phyloP scores from a whole-genome alignment of 495 filamentous ascomycete species.

The Cairneyella variabilis region DNA sequence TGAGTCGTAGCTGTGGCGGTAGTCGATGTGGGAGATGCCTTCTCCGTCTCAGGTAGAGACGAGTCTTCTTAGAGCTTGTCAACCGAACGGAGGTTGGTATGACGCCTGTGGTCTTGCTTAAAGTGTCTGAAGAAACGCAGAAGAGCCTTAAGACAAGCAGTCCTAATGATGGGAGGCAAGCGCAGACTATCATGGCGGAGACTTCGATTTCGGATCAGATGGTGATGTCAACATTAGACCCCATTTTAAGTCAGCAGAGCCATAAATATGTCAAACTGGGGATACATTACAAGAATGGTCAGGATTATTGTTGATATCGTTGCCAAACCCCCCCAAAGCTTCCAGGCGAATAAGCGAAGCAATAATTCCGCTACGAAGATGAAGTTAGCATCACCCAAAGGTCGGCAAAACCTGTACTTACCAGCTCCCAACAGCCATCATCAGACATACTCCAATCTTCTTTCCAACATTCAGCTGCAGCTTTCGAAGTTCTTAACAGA shows the following conservation, averaged over 20 bases:
- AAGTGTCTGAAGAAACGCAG: too few species aligned
- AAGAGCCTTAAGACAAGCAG: too few species aligned
- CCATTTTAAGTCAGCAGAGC: not conserved
- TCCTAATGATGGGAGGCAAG: not conserved
- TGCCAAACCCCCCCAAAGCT: not conserved
- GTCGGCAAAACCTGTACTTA: not conserved
- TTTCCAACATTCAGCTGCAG: not conserved
- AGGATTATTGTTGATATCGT: not conserved
- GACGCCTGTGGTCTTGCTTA: too few species aligned
- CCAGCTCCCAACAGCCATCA: not conserved
- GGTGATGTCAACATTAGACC: not conserved
- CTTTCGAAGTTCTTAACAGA: not conserved
- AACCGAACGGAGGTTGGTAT: too few species aligned
- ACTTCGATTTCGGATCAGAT: not conserved
- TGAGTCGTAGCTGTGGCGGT: too few species aligned
- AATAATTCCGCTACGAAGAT: not conserved
- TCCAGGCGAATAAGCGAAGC: not conserved
- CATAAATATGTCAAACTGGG: not conserved
- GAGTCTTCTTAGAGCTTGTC: too few species aligned
- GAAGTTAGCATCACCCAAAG: not conserved
- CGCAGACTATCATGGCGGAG: not conserved
- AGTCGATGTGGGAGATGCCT: too few species aligned
- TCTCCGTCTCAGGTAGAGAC: too few species aligned
- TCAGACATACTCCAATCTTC: not conserved
- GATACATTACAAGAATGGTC: not conserved